Evolutionary conservation across 495 filamentous ascomycete genomes (phyloP), one percentile per base, ranked within the genome.

Genomic region (Penicillium paradoxum): DNA sequence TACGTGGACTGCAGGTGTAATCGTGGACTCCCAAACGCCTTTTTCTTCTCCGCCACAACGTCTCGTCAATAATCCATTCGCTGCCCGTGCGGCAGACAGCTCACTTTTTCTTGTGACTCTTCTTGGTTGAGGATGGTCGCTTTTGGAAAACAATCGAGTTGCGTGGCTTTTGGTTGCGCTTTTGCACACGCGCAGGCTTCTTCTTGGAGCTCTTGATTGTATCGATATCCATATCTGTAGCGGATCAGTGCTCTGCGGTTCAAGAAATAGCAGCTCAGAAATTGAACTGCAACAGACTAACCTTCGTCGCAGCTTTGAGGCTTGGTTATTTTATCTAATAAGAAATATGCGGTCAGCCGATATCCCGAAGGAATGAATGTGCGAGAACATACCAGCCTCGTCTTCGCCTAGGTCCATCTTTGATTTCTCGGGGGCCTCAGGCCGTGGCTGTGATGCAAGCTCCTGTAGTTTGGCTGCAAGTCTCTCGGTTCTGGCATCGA

Each of bases 401-500:
- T 51, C 54, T 37, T 45, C 21, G 22, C 50, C 57, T 6, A 54
- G 2, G 11, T 61, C 60, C 50, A 50, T 64, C 13, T 61, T 54
- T 25, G 54, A 30, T 29, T 68, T 71, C 37, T 57, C 48, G n/a
- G 62, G 34, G 33, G 49, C 39, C 21, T 60, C 49, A 19, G 69
- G 63, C 19, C 65, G 86, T 21, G 88, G 83, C 63, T 88, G 80
- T 14, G 82, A 72, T 10, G 83, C 85, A 51, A 93, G 66, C 59
- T 90, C 87, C 57, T 89, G 73, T 18, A 95, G 73, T 64, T 89
- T 95, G 45, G 86, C 85, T 2, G 88, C 87, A 14, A 96, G 79
- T 58, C 91, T 82, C 66, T 87, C 83, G 38, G 81, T 84, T 46
- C 91, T 80, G 33, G 86, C 90, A 60, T 77, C 67, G 60, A 90